Evolutionary conservation across 345 rosid species (phyloP).

Genomic region (Eutrema heterophyllum): DNA sequence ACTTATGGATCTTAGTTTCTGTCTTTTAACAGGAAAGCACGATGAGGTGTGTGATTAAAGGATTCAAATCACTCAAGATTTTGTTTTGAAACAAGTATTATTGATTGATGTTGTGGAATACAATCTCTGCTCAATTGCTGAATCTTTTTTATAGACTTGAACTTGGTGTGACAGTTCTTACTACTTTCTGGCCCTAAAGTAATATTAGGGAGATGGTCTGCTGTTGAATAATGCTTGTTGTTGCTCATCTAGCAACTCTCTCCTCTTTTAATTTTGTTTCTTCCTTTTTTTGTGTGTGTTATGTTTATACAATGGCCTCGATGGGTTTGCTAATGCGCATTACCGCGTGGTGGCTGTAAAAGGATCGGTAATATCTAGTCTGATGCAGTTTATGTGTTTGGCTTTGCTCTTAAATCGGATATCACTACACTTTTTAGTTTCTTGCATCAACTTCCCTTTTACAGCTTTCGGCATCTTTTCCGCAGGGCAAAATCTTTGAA

Average conservation of each 20-base stretch:
- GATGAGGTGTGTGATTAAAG: conserved; percentile 27
- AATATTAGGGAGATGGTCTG: not conserved
- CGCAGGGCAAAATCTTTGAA: conserved; percentile 18
- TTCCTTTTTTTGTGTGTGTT: not conserved
- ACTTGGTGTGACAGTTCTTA: conserved; percentile 2
- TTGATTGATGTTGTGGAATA: conserved; percentile 13
- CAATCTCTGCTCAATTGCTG: conserved; percentile 7
- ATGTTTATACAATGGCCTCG: conserved; percentile 22
- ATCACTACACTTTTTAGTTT: not conserved
- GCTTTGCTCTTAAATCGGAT: conserved; percentile 8
- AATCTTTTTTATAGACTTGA: conserved; percentile 13
- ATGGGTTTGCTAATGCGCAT: conserved; percentile 27
- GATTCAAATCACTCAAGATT: conserved; percentile 11
- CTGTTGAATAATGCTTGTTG: conserved; percentile 2
- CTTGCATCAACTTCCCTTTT: conserved; percentile 4
- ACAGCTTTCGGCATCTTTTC: conserved; percentile 24
- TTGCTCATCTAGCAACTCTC: not conserved
- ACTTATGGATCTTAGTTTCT: conserved; percentile 31
- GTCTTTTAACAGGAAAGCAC: conserved; percentile 31
- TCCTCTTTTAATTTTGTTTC: conserved; percentile 5
- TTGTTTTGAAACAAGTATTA: not conserved
- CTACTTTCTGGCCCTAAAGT: not conserved
- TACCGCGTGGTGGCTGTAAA: conserved; percentile 27
- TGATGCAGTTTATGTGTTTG: conserved; percentile 15
- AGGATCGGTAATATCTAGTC: conserved; percentile 22